phyloP scores from a whole-genome alignment of 2,329 filamentous ascomycete genomes.

The Parastagonospora nodorum region DNA sequence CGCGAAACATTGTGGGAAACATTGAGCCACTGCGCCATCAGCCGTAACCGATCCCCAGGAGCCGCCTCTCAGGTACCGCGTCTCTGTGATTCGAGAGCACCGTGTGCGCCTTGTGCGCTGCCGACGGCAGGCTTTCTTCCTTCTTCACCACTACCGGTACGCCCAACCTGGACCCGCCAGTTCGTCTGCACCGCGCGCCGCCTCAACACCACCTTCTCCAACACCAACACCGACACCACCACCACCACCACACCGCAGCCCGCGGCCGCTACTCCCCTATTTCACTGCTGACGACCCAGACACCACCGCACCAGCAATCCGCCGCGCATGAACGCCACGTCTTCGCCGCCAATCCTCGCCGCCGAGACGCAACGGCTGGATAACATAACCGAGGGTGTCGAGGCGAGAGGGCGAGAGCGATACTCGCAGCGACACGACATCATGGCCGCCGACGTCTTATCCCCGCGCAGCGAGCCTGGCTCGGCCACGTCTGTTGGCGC shows the following conservation, averaged over 20 bases:
- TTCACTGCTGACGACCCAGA: conserved; percentile 27
- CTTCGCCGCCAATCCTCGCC: conserved; percentile 18
- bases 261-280: conserved; percentile 8
- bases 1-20: conserved; percentile 28
- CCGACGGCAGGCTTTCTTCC: conserved; percentile 12
- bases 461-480: conserved; percentile 39
- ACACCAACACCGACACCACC: conserved; percentile 5
- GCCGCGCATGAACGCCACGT: conserved; percentile 43
- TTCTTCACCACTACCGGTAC: conserved; percentile 14
- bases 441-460: conserved; percentile 48
- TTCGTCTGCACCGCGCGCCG: conserved; percentile 16
- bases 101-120: conserved; percentile 33
- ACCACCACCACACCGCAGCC: conserved; percentile 12
- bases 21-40: conserved; percentile 21
- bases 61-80: conserved; percentile 30
- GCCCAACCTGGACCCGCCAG: conserved; percentile 4
- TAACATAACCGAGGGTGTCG: conserved; percentile 35
- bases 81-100: conserved; percentile 27
- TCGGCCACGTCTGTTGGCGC: conserved; percentile 39
- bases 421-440: conserved; percentile 23
- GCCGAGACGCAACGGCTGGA: conserved; percentile 35
- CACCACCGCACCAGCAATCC: conserved; percentile 10
- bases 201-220: too few species aligned
- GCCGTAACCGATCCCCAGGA: conserved; percentile 18
- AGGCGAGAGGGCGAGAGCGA: conserved; percentile 26